Evolutionary conservation across 352 stramenopile species (phyloP).

Genomic region (Globisporangium orthogonon): DNA sequence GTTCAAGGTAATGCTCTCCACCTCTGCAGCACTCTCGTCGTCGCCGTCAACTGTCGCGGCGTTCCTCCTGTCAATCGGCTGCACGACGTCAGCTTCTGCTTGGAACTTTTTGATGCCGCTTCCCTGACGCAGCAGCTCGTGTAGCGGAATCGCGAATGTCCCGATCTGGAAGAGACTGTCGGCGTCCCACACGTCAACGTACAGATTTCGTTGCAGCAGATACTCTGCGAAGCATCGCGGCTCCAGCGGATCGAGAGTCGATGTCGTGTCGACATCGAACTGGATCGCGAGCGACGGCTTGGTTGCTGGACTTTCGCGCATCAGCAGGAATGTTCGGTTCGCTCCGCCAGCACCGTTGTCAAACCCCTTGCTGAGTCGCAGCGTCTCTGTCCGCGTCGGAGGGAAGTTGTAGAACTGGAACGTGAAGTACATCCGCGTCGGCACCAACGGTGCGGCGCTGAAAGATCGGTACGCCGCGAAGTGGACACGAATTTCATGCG

Average conservation of each 20-base stretch:
- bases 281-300: slow-evolving; percentile 67
- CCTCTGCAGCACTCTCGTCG: slow-evolving; percentile 5
- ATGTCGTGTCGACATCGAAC: slow-evolving; percentile 73
- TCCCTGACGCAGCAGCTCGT: slow-evolving; percentile 88
- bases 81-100: slow-evolving; percentile 59
- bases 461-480: slow-evolving; percentile 79
- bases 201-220: slow-evolving; percentile 74
- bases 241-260: slow-evolving; percentile 53
- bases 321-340: slow-evolving; percentile 48
- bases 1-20: not conserved
- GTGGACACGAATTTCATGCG: slow-evolving; percentile 87
- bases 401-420: slow-evolving; percentile 91
- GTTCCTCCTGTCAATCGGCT: slow-evolving; percentile 18
- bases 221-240: slow-evolving; percentile 82
- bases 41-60: not conserved
- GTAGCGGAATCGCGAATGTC: slow-evolving; percentile 75
- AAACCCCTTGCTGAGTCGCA: slow-evolving; percentile 57
- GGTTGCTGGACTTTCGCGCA: slow-evolving; percentile 51
- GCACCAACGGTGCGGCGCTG: slow-evolving; percentile 4
- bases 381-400: slow-evolving; percentile 83
- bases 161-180: slow-evolving; percentile 89
- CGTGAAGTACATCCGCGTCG: slow-evolving; percentile 80
- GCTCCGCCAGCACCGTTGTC: slow-evolving; percentile 20
- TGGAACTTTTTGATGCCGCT: slow-evolving; percentile 87
- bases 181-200: slow-evolving; percentile 92